A percentile compares a stretch with the other conserved stretches of the same genome.
These are phyloP conservation scores for Fusarium sp. DNA, from an alignment of 2,329 filamentous ascomycete genomes.

Conservation along the genomic window DNA sequence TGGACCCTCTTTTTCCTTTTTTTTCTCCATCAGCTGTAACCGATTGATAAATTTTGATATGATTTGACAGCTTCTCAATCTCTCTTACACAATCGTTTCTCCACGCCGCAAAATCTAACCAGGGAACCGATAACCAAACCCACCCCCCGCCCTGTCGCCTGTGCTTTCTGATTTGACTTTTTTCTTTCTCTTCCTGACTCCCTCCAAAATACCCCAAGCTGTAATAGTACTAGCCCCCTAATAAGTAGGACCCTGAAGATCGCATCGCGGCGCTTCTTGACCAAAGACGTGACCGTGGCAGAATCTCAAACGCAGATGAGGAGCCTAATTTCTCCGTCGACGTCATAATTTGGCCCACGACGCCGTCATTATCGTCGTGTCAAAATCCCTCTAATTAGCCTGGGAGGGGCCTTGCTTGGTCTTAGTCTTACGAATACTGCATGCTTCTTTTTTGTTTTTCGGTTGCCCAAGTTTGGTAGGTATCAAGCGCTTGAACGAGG, in stretches of 20 bases:
- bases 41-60: slow-evolving; percentile 22
- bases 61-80: background rate
- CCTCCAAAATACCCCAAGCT: slow-evolving; percentile 15
- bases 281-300: slow-evolving; percentile 23
- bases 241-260: slow-evolving; percentile 47
- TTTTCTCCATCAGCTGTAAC: background rate
- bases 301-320: slow-evolving; percentile 31
- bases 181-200: background rate
- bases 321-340: slow-evolving; percentile 40
- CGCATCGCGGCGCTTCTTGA: slow-evolving; percentile 33
- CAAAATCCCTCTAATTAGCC: slow-evolving; percentile 36
- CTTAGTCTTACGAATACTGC: slow-evolving; percentile 11
- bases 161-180: slow-evolving; percentile 1
- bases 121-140: slow-evolving; percentile 8
- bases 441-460: background rate
- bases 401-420: background rate
- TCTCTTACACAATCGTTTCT: slow-evolving; percentile 12
- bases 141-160: slow-evolving; percentile 1
- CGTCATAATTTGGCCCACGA: slow-evolving; percentile 37
- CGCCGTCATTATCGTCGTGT: slow-evolving; percentile 32
- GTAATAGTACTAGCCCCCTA: slow-evolving; percentile 26
- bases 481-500: slow-evolving; percentile 11
- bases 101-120: slow-evolving; percentile 8
- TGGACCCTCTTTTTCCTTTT: slow-evolving; percentile 6
- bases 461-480: background rate